Conservation (phyloP, 2,329 filamentous ascomycete species). For the Fusarium camptoceras region DNA sequence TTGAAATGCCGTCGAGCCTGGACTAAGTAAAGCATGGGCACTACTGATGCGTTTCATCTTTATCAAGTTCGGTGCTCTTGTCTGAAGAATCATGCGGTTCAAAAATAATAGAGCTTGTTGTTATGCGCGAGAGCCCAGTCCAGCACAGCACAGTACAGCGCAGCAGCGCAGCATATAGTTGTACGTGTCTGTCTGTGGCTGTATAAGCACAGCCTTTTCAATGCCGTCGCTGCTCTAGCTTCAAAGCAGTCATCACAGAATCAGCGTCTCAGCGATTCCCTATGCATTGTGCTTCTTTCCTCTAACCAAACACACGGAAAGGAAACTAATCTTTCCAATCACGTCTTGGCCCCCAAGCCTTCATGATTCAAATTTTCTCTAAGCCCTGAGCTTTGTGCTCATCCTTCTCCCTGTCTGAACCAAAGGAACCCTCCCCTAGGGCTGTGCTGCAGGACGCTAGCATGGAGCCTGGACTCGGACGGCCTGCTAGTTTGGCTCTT, state of each 20-base stretch:
- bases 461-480: constrained; percentile 28
- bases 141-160: background rate
- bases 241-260: constrained; percentile 22
- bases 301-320: constrained; percentile 1
- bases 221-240: background rate
- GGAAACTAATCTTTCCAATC: constrained; percentile 24
- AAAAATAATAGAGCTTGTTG: background rate
- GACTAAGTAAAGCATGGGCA: background rate
- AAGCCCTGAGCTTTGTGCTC: constrained; percentile 21
- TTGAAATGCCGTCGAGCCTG: background rate
- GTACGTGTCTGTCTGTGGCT: background rate
- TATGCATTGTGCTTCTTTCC: background rate
- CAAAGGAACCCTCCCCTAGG: constrained; percentile 31
- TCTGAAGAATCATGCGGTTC: background rate
- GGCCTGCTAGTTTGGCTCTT: constrained; percentile 28
- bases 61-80: background rate
- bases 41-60: background rate
- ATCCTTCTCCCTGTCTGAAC: constrained; percentile 19
- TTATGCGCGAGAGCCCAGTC: background rate
- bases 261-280: constrained; percentile 13
- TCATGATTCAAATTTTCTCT: constrained; percentile 19
- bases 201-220: constrained; percentile 25
- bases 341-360: constrained; percentile 17
- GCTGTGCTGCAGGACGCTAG: constrained; percentile 41
- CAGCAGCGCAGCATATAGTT: background rate